Base-by-base conservation (phyloP, 495 filamentous ascomycete genomes). In the Chaetomium cochliodes region DNA sequence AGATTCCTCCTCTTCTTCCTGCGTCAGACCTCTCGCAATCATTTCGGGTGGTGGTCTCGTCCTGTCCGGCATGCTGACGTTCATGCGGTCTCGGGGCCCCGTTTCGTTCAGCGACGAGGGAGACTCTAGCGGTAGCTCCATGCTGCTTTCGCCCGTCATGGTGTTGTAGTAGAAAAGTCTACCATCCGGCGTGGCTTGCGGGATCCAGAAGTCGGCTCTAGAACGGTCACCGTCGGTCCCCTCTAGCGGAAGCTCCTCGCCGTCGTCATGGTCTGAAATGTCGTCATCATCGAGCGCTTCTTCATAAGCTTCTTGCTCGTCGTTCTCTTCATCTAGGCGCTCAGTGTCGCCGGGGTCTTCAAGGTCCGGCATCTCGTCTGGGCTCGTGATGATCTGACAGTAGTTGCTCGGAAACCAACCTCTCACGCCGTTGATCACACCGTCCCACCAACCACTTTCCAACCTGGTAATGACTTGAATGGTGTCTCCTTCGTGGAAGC, bases 351-450 rank as follows among this genome's bases (percentile, higher is more conserved):
- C 79, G 71, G 90, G 87, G 59, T 82, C 82, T 64, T 80, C 80
- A 49, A 78, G 69, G 52, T 82, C 84, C 47, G 79, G 81, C 28
- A 80, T 63, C 63, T 96, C 90, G 55, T 90, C 86, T 49, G 85
- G 82, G 69, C 87, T 89, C 25, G 87, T 79, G 70, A 97, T 90
- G 47, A 94, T 84, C 60, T 88, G 84, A 78, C 94, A 98, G 78
- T 98, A 98, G 74, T 98, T 98, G 82, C 94, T 98, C 9, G 94
- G 94, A 78, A 98, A 98, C 94, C 94, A 98, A 61, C 94, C 94
- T 67, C 94, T 87, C 63, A 93, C 87, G 52, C 90, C 92, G 65
- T 93, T 89, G 72, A 98, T 93, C 46, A 98, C 91, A 12, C 94
- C 94, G 78, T 98, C 94, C 94, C 94, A 98, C 94, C 94, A 98